Evolutionary conservation across 2,329 filamentous ascomycete genomes (phyloP), one percentile per base, ranked within the genome.

Genomic region (Arthrobotrys pseudoclavata): DNA sequence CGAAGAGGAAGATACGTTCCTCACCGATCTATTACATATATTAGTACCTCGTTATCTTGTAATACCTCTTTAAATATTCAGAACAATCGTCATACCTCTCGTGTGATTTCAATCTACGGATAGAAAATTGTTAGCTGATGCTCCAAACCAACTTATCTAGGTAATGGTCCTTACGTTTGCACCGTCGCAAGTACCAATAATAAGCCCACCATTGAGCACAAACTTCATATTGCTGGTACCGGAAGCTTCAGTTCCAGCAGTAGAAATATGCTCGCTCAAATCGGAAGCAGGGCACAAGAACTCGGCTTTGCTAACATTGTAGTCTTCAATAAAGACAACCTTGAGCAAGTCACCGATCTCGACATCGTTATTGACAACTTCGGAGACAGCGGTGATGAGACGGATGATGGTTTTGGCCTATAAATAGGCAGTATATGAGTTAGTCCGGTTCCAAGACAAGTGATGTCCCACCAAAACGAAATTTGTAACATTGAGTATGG

Each of bases 291-390:
- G 96, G 80, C 89, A 89, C 82, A 99, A 97, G 82, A 98, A 94
- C 85, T 99, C 96, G 2, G 96, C 96, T 87, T 99, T 99, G 89
- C 94, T 97, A 83, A 99, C 96, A 81, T 99, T 99, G 88, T 99
- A 99, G 85, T 99, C 96, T 83, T 96, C 93, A 67, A 99, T 85
- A 87, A 97, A 99, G 82, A 99, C 90, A 66, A 99, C 96, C 87
- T 99, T 99, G 83, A 99, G 88, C 31, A 97, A 87, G 82, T 98
- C 95, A 34, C 95, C 95, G 82, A 98, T 91, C 37, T 98, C 96
- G 50, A 89, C 87, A 82, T 99, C 96, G 47, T 92, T 92, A 86
- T 99, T 99, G 81, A 99, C 91, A 1, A 98, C 92, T 15, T 89
- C 86, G 3, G 93, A 94, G 26, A 98, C 96, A 79, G 90, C 91